Conservation (phyloP, 2,329 filamentous ascomycete species). For the Pseudocercospora musae region DNA sequence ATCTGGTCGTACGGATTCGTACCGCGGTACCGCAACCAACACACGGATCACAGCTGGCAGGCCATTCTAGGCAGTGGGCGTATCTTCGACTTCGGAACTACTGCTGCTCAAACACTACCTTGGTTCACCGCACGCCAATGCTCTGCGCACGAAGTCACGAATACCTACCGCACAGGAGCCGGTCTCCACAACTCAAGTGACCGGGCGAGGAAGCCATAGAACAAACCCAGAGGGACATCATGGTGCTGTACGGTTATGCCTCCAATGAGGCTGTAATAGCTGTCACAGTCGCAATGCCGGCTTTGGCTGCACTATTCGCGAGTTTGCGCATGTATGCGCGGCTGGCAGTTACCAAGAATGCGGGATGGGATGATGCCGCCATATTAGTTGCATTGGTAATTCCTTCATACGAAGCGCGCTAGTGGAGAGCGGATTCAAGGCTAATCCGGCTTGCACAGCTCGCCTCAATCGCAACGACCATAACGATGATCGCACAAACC, state of each 20-base stretch:
- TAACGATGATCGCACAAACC: neutral
- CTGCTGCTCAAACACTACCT: neutral
- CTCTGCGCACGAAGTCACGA: neutral
- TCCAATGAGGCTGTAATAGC: constrained; percentile 6
- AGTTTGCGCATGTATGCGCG: constrained; percentile 20
- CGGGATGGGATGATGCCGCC: constrained; percentile 11
- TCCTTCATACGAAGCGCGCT: neutral
- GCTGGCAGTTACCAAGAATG: constrained; percentile 8
- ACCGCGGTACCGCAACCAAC: neutral
- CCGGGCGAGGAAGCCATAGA: neutral
- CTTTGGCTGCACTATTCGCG: constrained; percentile 18
- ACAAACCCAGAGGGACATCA: neutral
- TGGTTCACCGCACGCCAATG: neutral
- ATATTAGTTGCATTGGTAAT: constrained; percentile 9
- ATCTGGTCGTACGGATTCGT: too few relatives aligned
- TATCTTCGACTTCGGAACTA: neutral
- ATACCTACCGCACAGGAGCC: neutral
- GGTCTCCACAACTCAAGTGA: neutral
- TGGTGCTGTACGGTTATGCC: constrained; percentile 13
- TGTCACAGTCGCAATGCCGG: constrained; percentile 7
- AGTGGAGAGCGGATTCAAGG: neutral
- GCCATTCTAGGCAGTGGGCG: neutral
- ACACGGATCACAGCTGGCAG: neutral
- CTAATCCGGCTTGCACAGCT: neutral
- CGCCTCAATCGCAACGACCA: neutral